Percentiles rank a stretch among this genome's conserved stretches.
These are phyloP conservation scores for Clarireedia paspali DNA, from an alignment of 2,329 filamentous ascomycete genomes.

Conservation along the genomic window DNA sequence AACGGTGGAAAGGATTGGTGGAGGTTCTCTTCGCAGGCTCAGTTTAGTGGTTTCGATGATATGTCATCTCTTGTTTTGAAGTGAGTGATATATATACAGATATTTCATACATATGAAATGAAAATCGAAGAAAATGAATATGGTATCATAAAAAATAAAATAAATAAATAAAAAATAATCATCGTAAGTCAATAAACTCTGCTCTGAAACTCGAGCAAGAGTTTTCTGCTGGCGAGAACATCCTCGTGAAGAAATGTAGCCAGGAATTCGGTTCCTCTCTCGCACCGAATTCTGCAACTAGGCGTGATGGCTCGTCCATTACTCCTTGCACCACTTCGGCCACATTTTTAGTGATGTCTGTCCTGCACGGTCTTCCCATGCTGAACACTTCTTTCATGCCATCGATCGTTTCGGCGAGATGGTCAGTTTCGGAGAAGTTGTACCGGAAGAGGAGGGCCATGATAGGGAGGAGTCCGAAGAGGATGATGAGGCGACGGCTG, in stretches of 20 bases:
- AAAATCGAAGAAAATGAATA: no score
- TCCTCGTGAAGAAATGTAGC: not conserved
- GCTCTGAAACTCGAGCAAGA: not conserved
- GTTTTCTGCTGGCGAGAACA: not conserved
- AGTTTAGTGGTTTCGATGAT: no score
- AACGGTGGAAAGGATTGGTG: no score
- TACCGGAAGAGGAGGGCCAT: not conserved
- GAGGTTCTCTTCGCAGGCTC: no score
- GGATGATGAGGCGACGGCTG: not conserved
- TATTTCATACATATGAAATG: no score
- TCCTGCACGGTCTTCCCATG: not conserved
- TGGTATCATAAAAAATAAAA: not conserved
- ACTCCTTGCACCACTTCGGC: not conserved
- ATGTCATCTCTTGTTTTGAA: no score
- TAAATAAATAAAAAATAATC: not conserved
- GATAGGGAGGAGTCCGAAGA: constrained; percentile 1
- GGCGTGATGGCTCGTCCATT: constrained; percentile 4
- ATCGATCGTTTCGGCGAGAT: not conserved
- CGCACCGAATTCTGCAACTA: constrained; percentile 2
- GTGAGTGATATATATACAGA: no score
- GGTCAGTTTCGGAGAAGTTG: not conserved
- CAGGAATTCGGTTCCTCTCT: not conserved
- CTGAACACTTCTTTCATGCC: not conserved
- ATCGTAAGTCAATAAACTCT: not conserved
- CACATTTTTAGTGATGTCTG: not conserved